Evolutionary conservation across 1,284 basidiomycete genomes (phyloP).

Genomic region (Pyrrhoderma lamaoense): DNA sequence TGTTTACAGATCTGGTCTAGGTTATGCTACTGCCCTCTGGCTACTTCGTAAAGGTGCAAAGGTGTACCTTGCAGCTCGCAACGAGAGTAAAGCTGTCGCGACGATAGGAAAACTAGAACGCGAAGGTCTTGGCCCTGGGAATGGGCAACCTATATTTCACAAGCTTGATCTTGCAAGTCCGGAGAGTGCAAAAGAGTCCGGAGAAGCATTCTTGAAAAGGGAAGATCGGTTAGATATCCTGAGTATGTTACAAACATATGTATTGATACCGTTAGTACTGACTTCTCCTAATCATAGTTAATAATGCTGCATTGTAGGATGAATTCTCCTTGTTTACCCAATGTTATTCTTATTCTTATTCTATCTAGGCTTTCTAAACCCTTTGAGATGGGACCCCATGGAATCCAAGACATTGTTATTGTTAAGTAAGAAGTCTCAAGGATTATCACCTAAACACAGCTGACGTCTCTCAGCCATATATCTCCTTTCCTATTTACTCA

Average conservation of each 20-base stretch:
- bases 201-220: slow-evolving; percentile 23
- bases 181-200: slow-evolving; percentile 20
- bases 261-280: neutral
- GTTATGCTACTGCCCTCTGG: slow-evolving; percentile 18
- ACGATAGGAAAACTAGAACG: too few species aligned
- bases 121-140: slow-evolving; percentile 22
- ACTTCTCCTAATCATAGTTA: too few species aligned
- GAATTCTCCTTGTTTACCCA: neutral
- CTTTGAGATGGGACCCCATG: slow-evolving; percentile 16
- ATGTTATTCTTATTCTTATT: neutral
- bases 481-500: slow-evolving; percentile 28
- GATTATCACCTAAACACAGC: neutral
- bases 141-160: slow-evolving; percentile 21
- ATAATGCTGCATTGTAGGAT: slow-evolving; percentile 24
- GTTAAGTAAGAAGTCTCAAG: slow-evolving; percentile 22
- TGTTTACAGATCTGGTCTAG: slow-evolving; percentile 8
- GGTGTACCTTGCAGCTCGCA: slow-evolving; percentile 35
- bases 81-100: slow-evolving; percentile 25
- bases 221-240: slow-evolving; percentile 25
- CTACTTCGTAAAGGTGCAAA: slow-evolving; percentile 30
- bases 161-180: slow-evolving; percentile 22
- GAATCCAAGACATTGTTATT: slow-evolving; percentile 24
- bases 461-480: slow-evolving; percentile 24
- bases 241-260: slow-evolving; percentile 15
- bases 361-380: neutral